Evolutionary conservation across 2,329 filamentous ascomycete species (phyloP), one percentile per base, ranked within the genome.

Genomic region (Aureobasidium leucospermi): DNA sequence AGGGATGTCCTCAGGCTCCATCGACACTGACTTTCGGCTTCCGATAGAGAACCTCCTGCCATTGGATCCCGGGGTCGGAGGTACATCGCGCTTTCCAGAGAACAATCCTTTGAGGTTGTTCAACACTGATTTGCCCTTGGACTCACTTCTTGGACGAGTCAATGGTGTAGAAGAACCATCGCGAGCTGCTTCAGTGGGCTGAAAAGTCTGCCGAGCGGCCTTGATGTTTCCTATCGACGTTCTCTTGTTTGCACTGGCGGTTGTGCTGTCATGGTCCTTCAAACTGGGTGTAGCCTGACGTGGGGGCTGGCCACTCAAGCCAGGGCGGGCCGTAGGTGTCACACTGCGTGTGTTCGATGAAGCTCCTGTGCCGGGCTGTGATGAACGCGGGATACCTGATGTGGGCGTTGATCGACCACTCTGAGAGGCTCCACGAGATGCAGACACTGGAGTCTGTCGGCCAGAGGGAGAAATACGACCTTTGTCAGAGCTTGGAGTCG

Each of bases 31-130:
- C 16, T 56, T 60, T n/a, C 47, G 45, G 28, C 42, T 48, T 11
- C 36, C 38, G 6, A 52, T 48, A 3, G 59, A 47, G 28, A 56
- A 53, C 13, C 36, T 49, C 28, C 42, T 34, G 6, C 60, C 47
- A 10, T 47, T 59, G 2, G 60, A 52, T 15, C 62, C n/a, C 4
- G 60, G 58, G 13, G 60, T 55, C 10, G 60, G 28, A 11, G 61
- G 36, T 36, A 32, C 39, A 15, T 68, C 65, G n/a, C 64, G 64
- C 61, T 64, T 67, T 43, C 60, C 57, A 2, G 65, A 61, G 58
- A 69, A 68, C n/a, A 70, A 55, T 10, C 64, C 67, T 16, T 67
- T 66, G 51, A 70, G 48, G 59, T 69, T 70, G 61, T 68, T 64
- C 13, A 69, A 56, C 6, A 69, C 61, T 8, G 63, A 55, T 2